phyloP scores from a whole-genome alignment of 306 rosid species.

The Senna siamea region DNA sequence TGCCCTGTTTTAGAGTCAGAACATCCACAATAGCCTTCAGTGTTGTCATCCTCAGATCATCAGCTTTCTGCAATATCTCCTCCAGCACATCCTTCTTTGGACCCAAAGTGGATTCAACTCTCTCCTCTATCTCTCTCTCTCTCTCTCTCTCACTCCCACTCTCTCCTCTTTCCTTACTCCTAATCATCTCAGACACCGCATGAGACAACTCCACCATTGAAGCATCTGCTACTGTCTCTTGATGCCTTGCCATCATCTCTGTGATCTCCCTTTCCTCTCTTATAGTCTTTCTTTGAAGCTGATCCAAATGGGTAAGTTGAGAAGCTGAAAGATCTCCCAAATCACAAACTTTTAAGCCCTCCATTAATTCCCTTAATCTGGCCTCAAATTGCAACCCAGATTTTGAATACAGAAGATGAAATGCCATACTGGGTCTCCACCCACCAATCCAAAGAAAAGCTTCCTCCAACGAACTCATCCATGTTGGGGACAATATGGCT shows the following conservation, averaged over 20 bases:
- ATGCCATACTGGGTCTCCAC: constrained; percentile 72
- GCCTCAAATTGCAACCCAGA: constrained; percentile 61
- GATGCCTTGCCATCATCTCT: constrained; percentile 60
- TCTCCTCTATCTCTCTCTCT: constrained; percentile 18
- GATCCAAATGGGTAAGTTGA: constrained; percentile 51
- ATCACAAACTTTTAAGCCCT: constrained; percentile 43
- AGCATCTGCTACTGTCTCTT: constrained; percentile 55
- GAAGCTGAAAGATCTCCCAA: constrained; percentile 51
- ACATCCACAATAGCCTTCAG: constrained; percentile 39
- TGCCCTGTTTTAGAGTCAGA: constrained; percentile 49
- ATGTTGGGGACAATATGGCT: constrained; percentile 49
- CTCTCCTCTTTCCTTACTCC: neutral
- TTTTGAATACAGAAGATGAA: constrained; percentile 66
- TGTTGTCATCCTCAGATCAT: constrained; percentile 52
- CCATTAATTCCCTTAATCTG: constrained; percentile 30
- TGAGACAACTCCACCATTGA: constrained; percentile 58
- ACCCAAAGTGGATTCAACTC: constrained; percentile 41
- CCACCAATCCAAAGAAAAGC: constrained; percentile 82
- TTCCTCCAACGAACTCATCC: constrained; percentile 60
- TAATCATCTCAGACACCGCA: constrained; percentile 39
- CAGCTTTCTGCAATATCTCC: constrained; percentile 55
- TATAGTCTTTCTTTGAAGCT: constrained; percentile 50
- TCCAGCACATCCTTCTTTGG: constrained; percentile 48
- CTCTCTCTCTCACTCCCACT: neutral
- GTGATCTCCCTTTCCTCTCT: constrained; percentile 55